Base-by-base conservation (phyloP, 331 rosid species). In the Malus hybrid region DNA sequence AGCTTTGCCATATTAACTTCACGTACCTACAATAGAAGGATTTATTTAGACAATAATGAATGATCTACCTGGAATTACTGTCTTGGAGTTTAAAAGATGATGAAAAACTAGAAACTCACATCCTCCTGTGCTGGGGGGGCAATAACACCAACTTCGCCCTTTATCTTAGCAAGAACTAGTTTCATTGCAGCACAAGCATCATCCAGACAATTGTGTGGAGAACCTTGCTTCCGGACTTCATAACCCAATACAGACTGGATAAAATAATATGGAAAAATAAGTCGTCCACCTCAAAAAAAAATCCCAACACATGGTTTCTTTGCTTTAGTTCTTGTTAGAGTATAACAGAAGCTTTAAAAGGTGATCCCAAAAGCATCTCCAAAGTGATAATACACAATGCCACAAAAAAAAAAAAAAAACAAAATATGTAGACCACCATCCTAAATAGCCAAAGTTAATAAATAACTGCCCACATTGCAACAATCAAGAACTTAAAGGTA, bases 171-270 rank as follows among this genome's bases (percentile, higher is more conserved):
- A 81, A 90, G 92, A 71, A 71, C 96, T 82, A 95, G 99, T 72
- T 95, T 85, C 99, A 95, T 92, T 62, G 99, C 91, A 72, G 99
- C 96, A 74, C 75, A 29, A 64, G 97, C 99, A 87, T 92, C 97
- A 70, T 95, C 92, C 68, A 83, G 76, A 88, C 99, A 92, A 77
- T 90, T 86, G 85, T 95, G 99, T 0, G 96, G 82, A 72, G 92
- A 86, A 80, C 89, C 92, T 61, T 65, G 36, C 82, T 82, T 42
- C 75, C 97, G 90, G 77, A 95, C 80, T 77, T 84, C 91, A 67
- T 73, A 73, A 34, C 97, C 93, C 81, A 95, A 79, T 65, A 92
- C 88, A 67, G 86, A 79, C 99, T 95, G 96, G 65, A 61, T 73
- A 67, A 56, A 13, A 76, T 29, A 52, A 84, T 65, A 78, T 9